Conservation (phyloP, 331 rosid species). For the Malus hybrid region DNA sequence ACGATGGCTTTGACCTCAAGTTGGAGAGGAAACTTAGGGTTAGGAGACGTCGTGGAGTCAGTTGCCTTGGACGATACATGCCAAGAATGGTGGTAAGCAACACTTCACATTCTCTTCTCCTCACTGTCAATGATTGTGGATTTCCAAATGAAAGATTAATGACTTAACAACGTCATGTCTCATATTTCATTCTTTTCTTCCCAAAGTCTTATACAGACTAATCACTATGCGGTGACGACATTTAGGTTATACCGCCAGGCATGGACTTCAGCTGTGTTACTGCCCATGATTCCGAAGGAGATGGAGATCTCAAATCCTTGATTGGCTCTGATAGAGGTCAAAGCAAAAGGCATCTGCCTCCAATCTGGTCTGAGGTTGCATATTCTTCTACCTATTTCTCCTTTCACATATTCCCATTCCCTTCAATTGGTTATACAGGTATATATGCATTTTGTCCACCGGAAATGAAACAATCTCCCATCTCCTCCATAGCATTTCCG, state of each 20-base stretch:
- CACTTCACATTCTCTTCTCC: neutral
- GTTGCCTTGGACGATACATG: constrained; percentile 52
- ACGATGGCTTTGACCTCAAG: constrained; percentile 45
- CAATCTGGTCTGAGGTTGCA: constrained; percentile 49
- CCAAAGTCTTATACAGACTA: neutral
- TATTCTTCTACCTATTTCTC: constrained; percentile 4
- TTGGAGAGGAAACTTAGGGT: constrained; percentile 51
- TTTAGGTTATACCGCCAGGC: constrained; percentile 45
- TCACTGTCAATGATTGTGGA: neutral
- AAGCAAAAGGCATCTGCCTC: constrained; percentile 37
- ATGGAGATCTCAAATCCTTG: constrained; percentile 41
- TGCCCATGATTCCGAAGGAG: constrained; percentile 32
- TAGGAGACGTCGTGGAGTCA: constrained; percentile 41
- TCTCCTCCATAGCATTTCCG: neutral
- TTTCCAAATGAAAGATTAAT: neutral
- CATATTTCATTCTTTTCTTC: neutral
- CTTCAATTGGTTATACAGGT: neutral
- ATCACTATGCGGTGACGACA: neutral
- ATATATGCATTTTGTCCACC: too few relatives aligned
- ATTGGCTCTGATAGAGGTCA: constrained; percentile 36
- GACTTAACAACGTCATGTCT: neutral
- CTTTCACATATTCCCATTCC: neutral
- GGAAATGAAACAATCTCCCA: neutral
- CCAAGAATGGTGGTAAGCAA: constrained; percentile 42
- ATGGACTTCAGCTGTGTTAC: constrained; percentile 51